These are phyloP conservation scores for Aspergillus sp. DNA, from an alignment of 2,329 filamentous ascomycete species.

Conservation along the genomic window DNA sequence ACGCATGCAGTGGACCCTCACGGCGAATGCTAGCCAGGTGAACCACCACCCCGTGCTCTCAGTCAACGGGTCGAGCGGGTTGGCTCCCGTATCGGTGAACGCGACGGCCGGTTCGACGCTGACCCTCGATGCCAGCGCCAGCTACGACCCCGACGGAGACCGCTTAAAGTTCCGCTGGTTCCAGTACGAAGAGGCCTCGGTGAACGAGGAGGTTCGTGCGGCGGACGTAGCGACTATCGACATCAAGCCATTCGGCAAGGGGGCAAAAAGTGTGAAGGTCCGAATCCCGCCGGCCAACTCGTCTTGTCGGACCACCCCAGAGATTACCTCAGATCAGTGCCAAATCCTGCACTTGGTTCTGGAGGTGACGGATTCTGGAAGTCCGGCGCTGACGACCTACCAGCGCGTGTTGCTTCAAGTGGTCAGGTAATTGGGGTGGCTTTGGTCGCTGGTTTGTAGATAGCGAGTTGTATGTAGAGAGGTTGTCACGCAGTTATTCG, in stretches of 20 bases:
- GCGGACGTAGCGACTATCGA: constrained; percentile 1
- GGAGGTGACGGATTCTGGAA: constrained; percentile 22
- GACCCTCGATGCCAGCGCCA: background rate
- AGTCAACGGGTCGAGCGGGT: background rate
- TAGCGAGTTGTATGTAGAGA: background rate
- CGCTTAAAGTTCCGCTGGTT: background rate
- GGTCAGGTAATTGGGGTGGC: constrained; percentile 6
- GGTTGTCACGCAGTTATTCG: background rate
- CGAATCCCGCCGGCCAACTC: constrained; percentile 18
- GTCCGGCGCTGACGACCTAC: constrained; percentile 21
- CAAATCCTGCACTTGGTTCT: constrained; percentile 21
- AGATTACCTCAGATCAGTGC: constrained; percentile 6
- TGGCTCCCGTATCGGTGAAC: background rate
- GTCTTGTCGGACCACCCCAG: constrained; percentile 15
- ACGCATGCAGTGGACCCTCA: background rate
- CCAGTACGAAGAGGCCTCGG: background rate
- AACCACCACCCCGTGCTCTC: background rate
- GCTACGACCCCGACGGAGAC: background rate
- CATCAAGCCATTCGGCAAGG: constrained; percentile 12
- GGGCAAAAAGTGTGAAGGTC: constrained; percentile 13
- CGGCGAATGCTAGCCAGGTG: background rate
- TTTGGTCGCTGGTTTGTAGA: background rate
- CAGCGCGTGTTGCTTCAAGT: constrained; percentile 24
- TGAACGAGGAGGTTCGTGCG: background rate
- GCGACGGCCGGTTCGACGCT: background rate